Conservation (phyloP, 768 basidiomycete species). For the Termitomyces heimii region DNA sequence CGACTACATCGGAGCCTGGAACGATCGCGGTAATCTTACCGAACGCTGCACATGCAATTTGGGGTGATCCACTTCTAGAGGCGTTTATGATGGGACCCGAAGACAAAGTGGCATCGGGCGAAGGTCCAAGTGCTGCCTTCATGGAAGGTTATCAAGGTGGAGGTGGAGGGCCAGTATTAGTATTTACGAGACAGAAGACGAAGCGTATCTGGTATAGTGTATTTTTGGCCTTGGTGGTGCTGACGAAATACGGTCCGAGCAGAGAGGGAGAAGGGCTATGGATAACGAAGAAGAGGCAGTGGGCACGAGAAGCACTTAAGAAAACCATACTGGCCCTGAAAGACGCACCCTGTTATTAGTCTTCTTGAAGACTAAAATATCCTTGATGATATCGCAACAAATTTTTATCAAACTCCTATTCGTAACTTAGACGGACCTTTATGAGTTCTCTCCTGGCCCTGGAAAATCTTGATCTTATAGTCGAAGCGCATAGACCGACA, state of each 20-base stretch:
- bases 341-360: conserved; percentile 39
- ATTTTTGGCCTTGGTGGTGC: conserved; percentile 52
- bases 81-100: conserved; percentile 42
- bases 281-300: conserved; percentile 21
- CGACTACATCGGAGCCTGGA: conserved; percentile 14
- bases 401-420: background rate
- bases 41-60: conserved; percentile 49
- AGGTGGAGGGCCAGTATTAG: conserved; percentile 43
- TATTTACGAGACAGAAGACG: conserved; percentile 64
- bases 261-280: conserved; percentile 8
- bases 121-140: conserved; percentile 42
- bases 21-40: conserved; percentile 43
- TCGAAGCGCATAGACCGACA: no score
- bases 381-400: background rate
- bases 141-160: conserved; percentile 52
- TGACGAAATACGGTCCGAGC: conserved; percentile 29
- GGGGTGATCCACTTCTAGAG: conserved; percentile 76
- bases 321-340: conserved; percentile 35
- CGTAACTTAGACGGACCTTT: no score
- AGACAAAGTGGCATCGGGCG: conserved; percentile 11
- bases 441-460: no score
- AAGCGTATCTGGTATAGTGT: conserved; percentile 75
- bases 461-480: no score
- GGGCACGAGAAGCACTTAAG: conserved; percentile 37
- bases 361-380: background rate